Conservation (phyloP, 495 filamentous ascomycete species). For the Neurospora sp. region DNA sequence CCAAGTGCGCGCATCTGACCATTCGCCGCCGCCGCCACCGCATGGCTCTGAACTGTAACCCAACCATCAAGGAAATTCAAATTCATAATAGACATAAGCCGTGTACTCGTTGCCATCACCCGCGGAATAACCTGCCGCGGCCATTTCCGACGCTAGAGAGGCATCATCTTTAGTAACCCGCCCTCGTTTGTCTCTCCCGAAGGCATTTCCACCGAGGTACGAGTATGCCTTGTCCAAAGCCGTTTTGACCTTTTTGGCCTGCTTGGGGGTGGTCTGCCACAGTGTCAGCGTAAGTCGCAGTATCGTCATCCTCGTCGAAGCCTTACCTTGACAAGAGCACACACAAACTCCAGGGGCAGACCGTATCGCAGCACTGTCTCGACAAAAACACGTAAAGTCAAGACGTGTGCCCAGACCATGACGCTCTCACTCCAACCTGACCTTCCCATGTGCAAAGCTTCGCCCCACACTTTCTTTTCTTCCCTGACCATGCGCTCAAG, state of each 20-base stretch:
- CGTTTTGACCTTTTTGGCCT: slow-evolving; percentile 67
- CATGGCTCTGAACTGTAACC: not conserved
- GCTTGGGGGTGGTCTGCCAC: slow-evolving; percentile 68
- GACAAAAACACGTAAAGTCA: slow-evolving; percentile 88
- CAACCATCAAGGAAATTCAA: slow-evolving; percentile 50
- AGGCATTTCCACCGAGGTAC: slow-evolving; percentile 90
- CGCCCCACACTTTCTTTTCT: slow-evolving; percentile 79
- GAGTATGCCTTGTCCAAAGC: slow-evolving; percentile 79
- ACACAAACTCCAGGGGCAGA: slow-evolving; percentile 77
- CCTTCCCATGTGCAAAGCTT: slow-evolving; percentile 74
- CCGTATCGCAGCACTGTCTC: slow-evolving; percentile 95
- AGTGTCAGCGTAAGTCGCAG: slow-evolving; percentile 10
- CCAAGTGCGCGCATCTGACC: not conserved
- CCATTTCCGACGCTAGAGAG: slow-evolving; percentile 64
- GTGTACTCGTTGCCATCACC: slow-evolving; percentile 79
- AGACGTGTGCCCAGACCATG: slow-evolving; percentile 88
- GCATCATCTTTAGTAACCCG: slow-evolving; percentile 80
- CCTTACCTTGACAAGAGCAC: slow-evolving; percentile 70
- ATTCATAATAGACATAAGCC: slow-evolving; percentile 94
- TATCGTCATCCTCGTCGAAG: not conserved
- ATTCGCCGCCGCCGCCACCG: not conserved
- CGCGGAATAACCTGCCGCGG: slow-evolving; percentile 46
- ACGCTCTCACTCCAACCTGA: slow-evolving; percentile 89
- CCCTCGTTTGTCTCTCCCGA: slow-evolving; percentile 89
- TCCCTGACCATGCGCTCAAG: slow-evolving; percentile 67